Conservation (phyloP, 2,329 filamentous ascomycete genomes). For the Tolypocladium guangdongense region DNA sequence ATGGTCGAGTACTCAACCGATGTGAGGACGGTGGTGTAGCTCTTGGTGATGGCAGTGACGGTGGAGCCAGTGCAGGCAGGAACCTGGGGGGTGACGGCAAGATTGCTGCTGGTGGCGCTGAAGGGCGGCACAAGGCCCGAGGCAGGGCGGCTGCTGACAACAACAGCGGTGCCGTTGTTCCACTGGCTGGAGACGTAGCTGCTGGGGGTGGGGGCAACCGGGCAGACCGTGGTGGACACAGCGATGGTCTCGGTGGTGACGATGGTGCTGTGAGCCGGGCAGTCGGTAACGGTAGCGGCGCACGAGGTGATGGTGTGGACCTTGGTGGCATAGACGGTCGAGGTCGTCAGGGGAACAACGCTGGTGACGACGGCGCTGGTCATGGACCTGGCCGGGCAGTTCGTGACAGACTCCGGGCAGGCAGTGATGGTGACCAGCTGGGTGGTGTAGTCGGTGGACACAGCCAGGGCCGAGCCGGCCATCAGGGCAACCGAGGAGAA, state of each 20-base stretch:
- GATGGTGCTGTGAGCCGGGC: constrained; percentile 34
- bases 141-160: constrained; percentile 5
- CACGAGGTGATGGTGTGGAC: constrained; percentile 53
- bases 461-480: constrained; percentile 21
- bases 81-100: constrained; percentile 1
- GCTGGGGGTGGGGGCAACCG: constrained; percentile 8
- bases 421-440: constrained; percentile 50
- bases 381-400: constrained; percentile 42
- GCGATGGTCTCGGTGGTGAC: constrained; percentile 24
- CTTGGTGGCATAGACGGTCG: constrained; percentile 46
- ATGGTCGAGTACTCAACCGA: constrained; percentile 42
- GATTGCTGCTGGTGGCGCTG: too few species aligned
- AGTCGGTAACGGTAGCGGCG: constrained; percentile 49
- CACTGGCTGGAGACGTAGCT: background rate
- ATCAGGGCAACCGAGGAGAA: constrained; percentile 41
- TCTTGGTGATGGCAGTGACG: constrained; percentile 43
- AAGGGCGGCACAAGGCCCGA: too few species aligned
- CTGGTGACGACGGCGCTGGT: constrained; percentile 26
- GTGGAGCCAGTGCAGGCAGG: constrained; percentile 24
- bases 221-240: constrained; percentile 26
- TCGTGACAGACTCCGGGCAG: constrained; percentile 46
- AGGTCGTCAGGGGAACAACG: constrained; percentile 33
- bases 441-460: constrained; percentile 44
- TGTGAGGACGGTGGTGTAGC: constrained; percentile 44
- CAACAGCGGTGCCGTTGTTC: constrained; percentile 9